Evolutionary conservation across 257 asterid species (phyloP).

Genomic region (Anisodus acutangulus): DNA sequence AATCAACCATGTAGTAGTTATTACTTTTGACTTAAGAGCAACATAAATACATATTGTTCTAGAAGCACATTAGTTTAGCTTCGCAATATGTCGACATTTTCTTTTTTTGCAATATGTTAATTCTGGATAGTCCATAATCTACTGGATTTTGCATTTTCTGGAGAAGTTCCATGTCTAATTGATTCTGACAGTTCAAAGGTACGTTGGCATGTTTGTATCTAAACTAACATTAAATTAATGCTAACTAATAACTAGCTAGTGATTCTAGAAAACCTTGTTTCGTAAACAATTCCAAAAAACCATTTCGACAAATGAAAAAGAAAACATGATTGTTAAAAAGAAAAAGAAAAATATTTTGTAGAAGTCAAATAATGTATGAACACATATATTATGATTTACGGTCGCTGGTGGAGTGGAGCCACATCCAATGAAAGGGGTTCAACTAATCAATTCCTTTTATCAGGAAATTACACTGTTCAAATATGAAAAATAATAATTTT

Average conservation of each 20-base stretch:
- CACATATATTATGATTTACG: too few species aligned
- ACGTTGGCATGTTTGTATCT: not conserved
- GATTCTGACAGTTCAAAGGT: not conserved
- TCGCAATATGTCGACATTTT: not conserved
- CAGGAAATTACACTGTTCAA: too few species aligned
- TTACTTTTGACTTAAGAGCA: constrained; percentile 10
- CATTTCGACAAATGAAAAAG: not conserved
- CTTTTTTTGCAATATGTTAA: not conserved
- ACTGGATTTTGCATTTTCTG: too few species aligned
- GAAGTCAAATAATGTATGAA: not conserved
- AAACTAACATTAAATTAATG: not conserved
- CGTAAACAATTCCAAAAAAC: not conserved
- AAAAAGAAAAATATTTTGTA: too few species aligned
- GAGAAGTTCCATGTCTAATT: too few species aligned
- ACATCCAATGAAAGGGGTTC: not conserved
- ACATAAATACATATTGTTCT: constrained; percentile 12
- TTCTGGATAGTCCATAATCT: too few species aligned
- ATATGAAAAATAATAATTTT: too few species aligned
- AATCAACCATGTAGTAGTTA: not conserved
- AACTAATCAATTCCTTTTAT: too few species aligned
- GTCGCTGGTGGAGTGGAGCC: not conserved
- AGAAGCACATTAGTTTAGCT: not conserved
- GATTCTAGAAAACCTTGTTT: not conserved
- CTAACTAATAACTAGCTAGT: not conserved
- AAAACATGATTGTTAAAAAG: too few species aligned